Evolutionary conservation across 179 eudicot genomes (phyloP), one percentile per base, ranked within the genome.

Genomic region (Patellifolia procumbens): DNA sequence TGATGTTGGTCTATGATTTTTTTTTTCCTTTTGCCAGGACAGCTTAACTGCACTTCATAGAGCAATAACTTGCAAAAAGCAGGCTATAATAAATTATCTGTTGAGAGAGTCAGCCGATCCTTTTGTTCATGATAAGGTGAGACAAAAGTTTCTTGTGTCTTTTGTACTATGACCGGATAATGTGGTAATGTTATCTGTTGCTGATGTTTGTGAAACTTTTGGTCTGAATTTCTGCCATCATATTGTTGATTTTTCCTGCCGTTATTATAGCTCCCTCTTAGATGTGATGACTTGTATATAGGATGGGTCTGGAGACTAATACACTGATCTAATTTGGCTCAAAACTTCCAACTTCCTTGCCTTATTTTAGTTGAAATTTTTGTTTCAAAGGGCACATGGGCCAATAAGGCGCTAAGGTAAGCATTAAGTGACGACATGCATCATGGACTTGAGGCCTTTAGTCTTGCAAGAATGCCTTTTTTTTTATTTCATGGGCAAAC

Each of bases 41-140:
- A 98, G 99, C 42, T 85, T 93, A 60, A 93, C 96, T 62, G 97
- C 97, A 42, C 87, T 95, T 81, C 99, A 95, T 83, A 95, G 79
- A 87, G 96, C 98, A 76, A 87, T 90, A 71, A 85, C 85, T 72
- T 82, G 89, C 85, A 93, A 91, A 79, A 93, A 93, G 85, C 98
- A 91, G 81, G 98, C 98, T 64, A 82, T 95, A 34, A 84, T 84
- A 58, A 88, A 89, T 79, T 88, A 65, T 84, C 87, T 93, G 42
- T 78, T 95, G 81, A 89, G 96, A 86, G 97, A 95, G 83, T 95
- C 99, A 35, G 91, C 94, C 60, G 88, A 93, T 80, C 92, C 98
- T 49, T 83, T 91, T 85, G 86, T 87, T 76, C 87, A 87, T 39
- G 99, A 95, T 74, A 82, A 90, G 81, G 99, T 95, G 73, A 84